Evolutionary conservation across 371 early-diverging fungal genomes (phyloP), one percentile per base, ranked within the genome.

Genomic region (Mucor piriformis): DNA sequence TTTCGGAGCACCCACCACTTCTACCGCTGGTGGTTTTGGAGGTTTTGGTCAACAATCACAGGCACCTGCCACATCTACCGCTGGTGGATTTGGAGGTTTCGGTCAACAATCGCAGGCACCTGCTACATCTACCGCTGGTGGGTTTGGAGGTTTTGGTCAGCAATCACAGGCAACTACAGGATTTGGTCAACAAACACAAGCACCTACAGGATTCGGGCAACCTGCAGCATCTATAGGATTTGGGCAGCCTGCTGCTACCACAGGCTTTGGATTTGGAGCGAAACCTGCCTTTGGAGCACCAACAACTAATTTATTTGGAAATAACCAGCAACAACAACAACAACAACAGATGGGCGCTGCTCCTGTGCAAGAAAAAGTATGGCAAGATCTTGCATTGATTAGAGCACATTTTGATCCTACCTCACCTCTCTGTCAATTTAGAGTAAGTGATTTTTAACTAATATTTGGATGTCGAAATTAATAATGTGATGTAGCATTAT

Each of bases 361-460:
- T n/a, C 61, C 52, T 34, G 34, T 61, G 20, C 68, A 58, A 57
- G 58, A 64, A 40, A 67, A 72, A 25, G 57, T 66, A 10, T 79
- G 76, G 73, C 72, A 69, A 48, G 57, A 64, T 8, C 44, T 76
- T 23, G 65, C 85, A 48, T 54, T 80, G 23, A 79, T 90, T 44
- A 83, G 85, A 67, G 86, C 86, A 37, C 74, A 81, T 27, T 95
- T 93, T 88, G 88, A 94, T 56, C 89, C 94, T 3, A 70, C 80
- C 20, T 87, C 85, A 52, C 90, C 91, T 3, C 72, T 82, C 47
- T 95, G 92, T 68, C 85, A 90, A 49, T 94, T 95, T 70, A 87
- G 87, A 72, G 77, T 77, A 77, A 51, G 50, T 42, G n/a, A 16
- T 7, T 13, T 24, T 20, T 32, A 8, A 29, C 8, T 0, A 1